phyloP scores from a whole-genome alignment of 768 basidiomycete species.

The Pisolithus albus region DNA sequence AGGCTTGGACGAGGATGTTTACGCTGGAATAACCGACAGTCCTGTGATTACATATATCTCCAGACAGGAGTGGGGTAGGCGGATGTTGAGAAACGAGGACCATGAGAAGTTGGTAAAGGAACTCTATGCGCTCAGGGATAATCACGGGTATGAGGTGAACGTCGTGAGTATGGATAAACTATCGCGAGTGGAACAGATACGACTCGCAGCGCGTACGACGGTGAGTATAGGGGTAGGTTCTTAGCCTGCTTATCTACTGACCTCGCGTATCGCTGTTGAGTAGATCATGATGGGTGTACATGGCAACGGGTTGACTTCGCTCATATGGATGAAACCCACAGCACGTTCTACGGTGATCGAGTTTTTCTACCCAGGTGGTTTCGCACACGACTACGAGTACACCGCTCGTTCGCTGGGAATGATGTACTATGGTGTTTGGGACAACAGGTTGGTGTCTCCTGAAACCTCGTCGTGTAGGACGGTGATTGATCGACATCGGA shows the following conservation, averaged over 20 bases:
- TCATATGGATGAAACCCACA: constrained; percentile 89
- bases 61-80: constrained; percentile 80
- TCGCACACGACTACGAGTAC: constrained; percentile 81
- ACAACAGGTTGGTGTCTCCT: constrained; percentile 42
- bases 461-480: not conserved
- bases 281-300: constrained; percentile 95
- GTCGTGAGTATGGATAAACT: constrained; percentile 81
- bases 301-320: constrained; percentile 83
- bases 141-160: constrained; percentile 81
- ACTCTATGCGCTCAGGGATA: constrained; percentile 59
- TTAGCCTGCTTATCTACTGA: not conserved
- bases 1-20: constrained; percentile 43
- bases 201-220: constrained; percentile 77
- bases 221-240: constrained; percentile 35
- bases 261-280: not conserved
- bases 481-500: not conserved
- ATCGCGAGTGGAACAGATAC: constrained; percentile 71
- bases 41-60: constrained; percentile 93
- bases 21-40: constrained; percentile 35
- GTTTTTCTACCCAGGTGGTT: constrained; percentile 81
- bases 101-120: constrained; percentile 76
- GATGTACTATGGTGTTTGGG: constrained; percentile 82
- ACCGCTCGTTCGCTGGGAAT: constrained; percentile 80
- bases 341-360: constrained; percentile 85
- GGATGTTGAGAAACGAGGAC: constrained; percentile 70